A percentile compares a stretch with the other conserved stretches of the same genome.
Evolutionary conservation across 139 green algal species (phyloP).

Genomic region (Chlorella sp.): DNA sequence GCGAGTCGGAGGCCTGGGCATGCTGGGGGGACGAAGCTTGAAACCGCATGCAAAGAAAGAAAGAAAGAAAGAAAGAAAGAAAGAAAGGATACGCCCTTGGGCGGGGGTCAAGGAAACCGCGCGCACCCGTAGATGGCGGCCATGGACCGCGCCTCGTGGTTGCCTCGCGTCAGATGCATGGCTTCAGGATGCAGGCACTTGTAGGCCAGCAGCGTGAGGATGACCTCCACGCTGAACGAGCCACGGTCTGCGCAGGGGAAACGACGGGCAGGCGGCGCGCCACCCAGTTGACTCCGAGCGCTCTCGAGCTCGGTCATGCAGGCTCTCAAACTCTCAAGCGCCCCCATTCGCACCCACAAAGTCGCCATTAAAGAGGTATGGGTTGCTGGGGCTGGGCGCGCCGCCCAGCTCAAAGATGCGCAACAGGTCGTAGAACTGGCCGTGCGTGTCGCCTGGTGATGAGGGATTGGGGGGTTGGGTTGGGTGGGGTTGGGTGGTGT

Average conservation of each 20-base stretch:
- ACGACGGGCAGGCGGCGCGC: too few relatives aligned
- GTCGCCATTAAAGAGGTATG: conserved; percentile 98
- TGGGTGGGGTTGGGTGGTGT: too few relatives aligned
- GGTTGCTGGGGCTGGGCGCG: conserved; percentile 80
- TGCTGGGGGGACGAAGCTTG: too few relatives aligned
- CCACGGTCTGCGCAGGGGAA: too few relatives aligned
- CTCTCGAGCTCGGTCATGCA: too few relatives aligned
- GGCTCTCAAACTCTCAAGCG: too few relatives aligned
- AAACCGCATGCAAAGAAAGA: too few relatives aligned
- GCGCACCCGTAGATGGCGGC: conserved; percentile 94
- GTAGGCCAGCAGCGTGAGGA: conserved; percentile 92
- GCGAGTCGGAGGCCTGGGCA: too few relatives aligned
- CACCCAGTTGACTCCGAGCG: too few relatives aligned
- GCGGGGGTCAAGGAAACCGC: background rate
- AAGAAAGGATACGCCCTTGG: background rate
- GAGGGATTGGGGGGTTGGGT: too few relatives aligned
- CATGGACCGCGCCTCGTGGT: conserved; percentile 96
- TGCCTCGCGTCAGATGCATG: conserved; percentile 91
- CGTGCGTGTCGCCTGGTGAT: conserved; percentile 6
- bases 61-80: too few relatives aligned
- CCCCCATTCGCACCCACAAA: too few relatives aligned
- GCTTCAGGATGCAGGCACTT: conserved; percentile 80
- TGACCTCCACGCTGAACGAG: conserved; percentile 91
- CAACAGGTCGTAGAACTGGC: conserved; percentile 94
- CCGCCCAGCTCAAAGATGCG: conserved; percentile 98